A percentile compares a stretch with the other conserved stretches of the same genome.
These are phyloP conservation scores for Aureobasidium sp. DNA, from an alignment of 2,329 filamentous ascomycete genomes.

Conservation along the genomic window DNA sequence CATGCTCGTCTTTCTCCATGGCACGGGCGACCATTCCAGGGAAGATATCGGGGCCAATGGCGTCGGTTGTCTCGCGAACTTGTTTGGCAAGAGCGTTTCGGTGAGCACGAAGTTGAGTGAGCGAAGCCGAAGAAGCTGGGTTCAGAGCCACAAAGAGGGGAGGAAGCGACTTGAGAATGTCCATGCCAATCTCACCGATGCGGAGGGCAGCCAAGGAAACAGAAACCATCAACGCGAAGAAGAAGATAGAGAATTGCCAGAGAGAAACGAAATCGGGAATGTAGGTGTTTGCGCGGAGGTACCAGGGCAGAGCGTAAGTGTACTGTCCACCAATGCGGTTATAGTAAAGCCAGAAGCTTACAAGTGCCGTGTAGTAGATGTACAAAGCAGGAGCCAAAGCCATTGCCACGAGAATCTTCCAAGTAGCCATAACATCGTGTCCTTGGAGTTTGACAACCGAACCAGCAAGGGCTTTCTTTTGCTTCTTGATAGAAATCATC, in stretches of 20 bases:
- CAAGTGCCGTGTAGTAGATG: conserved; percentile 65
- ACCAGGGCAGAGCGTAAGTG: not conserved
- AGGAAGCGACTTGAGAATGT: conserved; percentile 89
- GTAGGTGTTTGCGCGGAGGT: conserved; percentile 27
- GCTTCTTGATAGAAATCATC: conserved; percentile 71
- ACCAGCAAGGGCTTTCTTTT: conserved; percentile 70
- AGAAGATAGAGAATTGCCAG: conserved; percentile 64
- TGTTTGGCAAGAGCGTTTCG: conserved; percentile 68
- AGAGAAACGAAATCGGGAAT: conserved; percentile 72
- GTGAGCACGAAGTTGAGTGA: conserved; percentile 65
- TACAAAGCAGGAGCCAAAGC: conserved; percentile 76
- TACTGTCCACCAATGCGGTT: conserved; percentile 65
- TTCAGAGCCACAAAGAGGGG: conserved; percentile 79
- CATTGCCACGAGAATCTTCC: conserved; percentile 81
- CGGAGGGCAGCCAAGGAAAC: conserved; percentile 89
- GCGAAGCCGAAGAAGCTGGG: conserved; percentile 73
- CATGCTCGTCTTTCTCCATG: conserved; percentile 48
- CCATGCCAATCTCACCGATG: conserved; percentile 97
- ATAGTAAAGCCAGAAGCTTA: conserved; percentile 68
- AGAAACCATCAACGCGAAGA: conserved; percentile 72
- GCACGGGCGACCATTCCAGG: conserved; percentile 46
- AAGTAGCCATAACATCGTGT: conserved; percentile 83
- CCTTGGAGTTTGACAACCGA: conserved; percentile 84
- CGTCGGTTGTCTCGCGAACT: conserved; percentile 89
- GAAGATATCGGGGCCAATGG: conserved; percentile 89